Conservation (phyloP, 331 rosid species). For the Erythrophleum ivorense region DNA sequence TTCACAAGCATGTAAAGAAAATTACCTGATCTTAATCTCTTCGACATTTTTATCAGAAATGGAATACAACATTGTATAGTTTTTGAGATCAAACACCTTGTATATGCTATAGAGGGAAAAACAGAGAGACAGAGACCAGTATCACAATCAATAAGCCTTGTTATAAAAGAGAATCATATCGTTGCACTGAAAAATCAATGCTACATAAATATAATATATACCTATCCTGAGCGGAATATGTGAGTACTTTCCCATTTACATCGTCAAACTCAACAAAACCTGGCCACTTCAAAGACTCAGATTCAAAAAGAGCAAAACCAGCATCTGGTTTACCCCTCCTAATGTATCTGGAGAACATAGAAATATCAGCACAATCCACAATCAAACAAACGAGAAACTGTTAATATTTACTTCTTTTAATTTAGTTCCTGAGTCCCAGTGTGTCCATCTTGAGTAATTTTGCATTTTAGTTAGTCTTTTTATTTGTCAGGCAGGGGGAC, state of each 20-base stretch:
- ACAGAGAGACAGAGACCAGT: conserved; percentile 4
- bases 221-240: conserved; percentile 97
- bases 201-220: conserved; percentile 37
- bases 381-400: conserved; percentile 33
- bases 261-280: conserved; percentile 99
- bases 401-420: conserved; percentile 8
- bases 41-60: conserved; percentile 94
- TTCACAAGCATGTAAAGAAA: conserved; percentile 25
- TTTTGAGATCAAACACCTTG: conserved; percentile 97
- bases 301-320: conserved; percentile 96
- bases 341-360: conserved; percentile 67
- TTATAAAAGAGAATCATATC: conserved; percentile 34
- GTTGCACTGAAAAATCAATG: neutral
- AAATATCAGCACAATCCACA: conserved; percentile 40
- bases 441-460: conserved; percentile 7
- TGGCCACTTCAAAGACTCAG: conserved; percentile 94
- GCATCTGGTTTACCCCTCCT: conserved; percentile 89
- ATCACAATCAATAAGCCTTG: conserved; percentile 31
- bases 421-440: neutral
- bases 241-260: conserved; percentile 97
- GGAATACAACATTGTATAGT: conserved; percentile 90
- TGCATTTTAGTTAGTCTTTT: neutral
- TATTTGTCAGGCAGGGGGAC: neutral
- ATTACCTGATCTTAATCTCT: conserved; percentile 96
- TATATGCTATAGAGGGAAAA: conserved; percentile 66